Evolutionary conservation across 169 alveolate genomes (phyloP).

Genomic region (Plasmodium knowlesi): DNA sequence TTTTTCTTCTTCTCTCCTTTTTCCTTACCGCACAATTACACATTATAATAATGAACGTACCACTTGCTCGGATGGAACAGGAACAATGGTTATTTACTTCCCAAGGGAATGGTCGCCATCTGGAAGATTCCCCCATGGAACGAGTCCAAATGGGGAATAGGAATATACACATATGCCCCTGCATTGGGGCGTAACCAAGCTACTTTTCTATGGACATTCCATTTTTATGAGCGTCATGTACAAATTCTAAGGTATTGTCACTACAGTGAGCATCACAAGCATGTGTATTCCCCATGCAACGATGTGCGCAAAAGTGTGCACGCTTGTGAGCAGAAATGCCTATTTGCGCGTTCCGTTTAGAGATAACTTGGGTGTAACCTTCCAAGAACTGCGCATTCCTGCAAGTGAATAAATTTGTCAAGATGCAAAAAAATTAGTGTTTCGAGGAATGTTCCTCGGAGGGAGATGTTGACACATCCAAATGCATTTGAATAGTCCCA

Average conservation of each 20-base stretch:
- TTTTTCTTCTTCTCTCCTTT: not conserved
- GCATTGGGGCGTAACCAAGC: not conserved
- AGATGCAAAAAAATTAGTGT: not conserved
- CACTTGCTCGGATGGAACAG: not conserved
- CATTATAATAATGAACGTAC: not conserved
- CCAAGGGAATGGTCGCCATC: not conserved
- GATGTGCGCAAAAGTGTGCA: constrained; percentile 19
- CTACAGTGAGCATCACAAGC: not conserved
- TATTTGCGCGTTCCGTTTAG: not conserved
- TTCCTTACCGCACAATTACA: not conserved
- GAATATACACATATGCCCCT: not conserved
- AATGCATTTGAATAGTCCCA: not conserved
- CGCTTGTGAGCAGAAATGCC: not conserved
- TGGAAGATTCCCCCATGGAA: not conserved
- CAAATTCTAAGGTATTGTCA: not conserved
- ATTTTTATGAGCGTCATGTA: not conserved
- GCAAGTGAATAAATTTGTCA: not conserved
- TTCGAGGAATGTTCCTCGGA: not conserved
- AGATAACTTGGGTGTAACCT: not conserved
- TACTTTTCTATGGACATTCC: not conserved
- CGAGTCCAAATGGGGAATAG: not conserved
- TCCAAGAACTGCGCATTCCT: not conserved
- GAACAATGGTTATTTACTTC: not conserved
- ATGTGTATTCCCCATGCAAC: constrained; percentile 22
- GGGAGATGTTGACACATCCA: not conserved